Percentiles rank a stretch among this genome's conserved stretches.
These are phyloP conservation scores for Ensete ventricosum DNA, from an alignment of 176 grass and related monocot genomes.

Conservation along the genomic window DNA sequence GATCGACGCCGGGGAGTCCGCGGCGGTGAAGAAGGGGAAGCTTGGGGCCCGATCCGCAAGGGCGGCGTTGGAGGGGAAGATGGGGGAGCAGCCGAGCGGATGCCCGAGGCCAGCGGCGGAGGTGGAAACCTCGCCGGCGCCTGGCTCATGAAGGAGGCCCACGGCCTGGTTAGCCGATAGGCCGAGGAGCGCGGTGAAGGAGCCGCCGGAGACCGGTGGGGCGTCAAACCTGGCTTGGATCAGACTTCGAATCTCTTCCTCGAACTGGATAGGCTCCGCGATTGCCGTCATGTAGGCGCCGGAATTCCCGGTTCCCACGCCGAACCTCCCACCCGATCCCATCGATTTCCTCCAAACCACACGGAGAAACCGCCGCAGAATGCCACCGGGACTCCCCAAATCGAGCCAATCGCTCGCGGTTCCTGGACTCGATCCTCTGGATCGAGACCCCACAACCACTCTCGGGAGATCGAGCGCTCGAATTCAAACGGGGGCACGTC, in stretches of 20 bases:
- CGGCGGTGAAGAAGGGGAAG: slow-evolving; percentile 6
- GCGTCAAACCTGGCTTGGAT: not conserved
- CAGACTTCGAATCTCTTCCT: slow-evolving; percentile 22
- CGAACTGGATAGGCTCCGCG: slow-evolving; percentile 4
- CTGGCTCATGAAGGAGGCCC: slow-evolving; percentile 45
- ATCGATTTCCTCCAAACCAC: not conserved
- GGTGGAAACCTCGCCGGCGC: slow-evolving; percentile 17
- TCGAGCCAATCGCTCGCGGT: too few relatives aligned
- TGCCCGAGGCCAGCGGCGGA: not conserved
- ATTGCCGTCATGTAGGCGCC: slow-evolving; percentile 12
- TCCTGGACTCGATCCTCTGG: too few relatives aligned
- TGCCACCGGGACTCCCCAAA: too few relatives aligned
- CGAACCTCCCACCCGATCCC: not conserved
- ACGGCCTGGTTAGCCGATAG: slow-evolving; percentile 20
- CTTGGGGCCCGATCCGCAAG: not conserved
- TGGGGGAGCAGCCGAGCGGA: slow-evolving; percentile 1
- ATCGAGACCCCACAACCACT: too few relatives aligned
- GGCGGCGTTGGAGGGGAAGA: slow-evolving; percentile 15
- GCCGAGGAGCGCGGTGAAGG: slow-evolving; percentile 19
- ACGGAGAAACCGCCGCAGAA: too few relatives aligned
- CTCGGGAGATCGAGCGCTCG: too few relatives aligned
- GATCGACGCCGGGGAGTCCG: slow-evolving; percentile 8
- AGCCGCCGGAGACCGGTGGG: not conserved
- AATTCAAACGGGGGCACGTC: too few relatives aligned
- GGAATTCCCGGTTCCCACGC: slow-evolving; percentile 1